Evolutionary conservation across 768 basidiomycete genomes (phyloP).

Genomic region (Lactifluus piperatus): DNA sequence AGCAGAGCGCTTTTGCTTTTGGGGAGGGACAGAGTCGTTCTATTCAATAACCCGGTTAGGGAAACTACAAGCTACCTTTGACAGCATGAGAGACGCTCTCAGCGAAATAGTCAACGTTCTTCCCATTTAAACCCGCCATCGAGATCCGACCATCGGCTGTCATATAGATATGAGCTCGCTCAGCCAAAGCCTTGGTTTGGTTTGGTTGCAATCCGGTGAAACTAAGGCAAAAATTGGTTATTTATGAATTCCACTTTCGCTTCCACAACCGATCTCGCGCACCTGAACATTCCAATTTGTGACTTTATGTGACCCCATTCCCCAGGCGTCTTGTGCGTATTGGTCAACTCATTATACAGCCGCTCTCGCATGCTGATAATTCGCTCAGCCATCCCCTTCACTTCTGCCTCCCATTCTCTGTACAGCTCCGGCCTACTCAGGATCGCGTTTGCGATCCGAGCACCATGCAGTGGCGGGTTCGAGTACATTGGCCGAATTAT

Average conservation of each 20-base stretch:
- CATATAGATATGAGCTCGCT: conserved; percentile 90
- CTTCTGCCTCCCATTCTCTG: conserved; percentile 82
- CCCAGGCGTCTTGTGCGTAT: conserved; percentile 83
- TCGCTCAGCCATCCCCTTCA: conserved; percentile 91
- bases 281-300: conserved; percentile 99
- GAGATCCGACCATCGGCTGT: conserved; percentile 90
- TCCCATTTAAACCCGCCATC: conserved; percentile 82
- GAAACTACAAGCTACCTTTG: conserved; percentile 57
- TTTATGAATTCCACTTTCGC: neutral
- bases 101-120: conserved; percentile 87
- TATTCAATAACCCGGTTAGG: conserved; percentile 7
- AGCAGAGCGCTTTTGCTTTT: neutral
- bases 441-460: conserved; percentile 79
- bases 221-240: conserved; percentile 32
- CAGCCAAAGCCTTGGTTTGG: conserved; percentile 76
- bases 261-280: conserved; percentile 21
- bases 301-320: conserved; percentile 92
- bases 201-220: conserved; percentile 78
- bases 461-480: conserved; percentile 90
- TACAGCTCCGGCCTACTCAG: conserved; percentile 68
- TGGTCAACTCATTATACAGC: conserved; percentile 66
- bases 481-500: conserved; percentile 96
- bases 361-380: conserved; percentile 90
- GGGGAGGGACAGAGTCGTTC: neutral
- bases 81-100: conserved; percentile 79